These are phyloP conservation scores for Phytophthora cryptogea DNA, from an alignment of 352 stramenopile species.

Conservation along the genomic window DNA sequence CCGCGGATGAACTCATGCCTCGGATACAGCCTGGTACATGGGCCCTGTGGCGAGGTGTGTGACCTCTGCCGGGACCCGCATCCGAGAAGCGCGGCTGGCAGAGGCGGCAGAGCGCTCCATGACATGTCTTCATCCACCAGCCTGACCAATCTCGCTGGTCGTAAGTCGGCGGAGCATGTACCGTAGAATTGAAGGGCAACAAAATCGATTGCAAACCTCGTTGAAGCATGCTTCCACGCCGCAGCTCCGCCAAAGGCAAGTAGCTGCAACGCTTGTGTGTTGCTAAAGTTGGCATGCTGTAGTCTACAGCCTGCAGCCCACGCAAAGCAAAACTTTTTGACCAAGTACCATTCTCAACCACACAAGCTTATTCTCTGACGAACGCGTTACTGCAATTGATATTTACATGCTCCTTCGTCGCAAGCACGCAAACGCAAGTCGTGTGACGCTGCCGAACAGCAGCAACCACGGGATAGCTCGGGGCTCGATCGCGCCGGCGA, in stretches of 20 bases:
- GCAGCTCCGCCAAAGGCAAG: background rate
- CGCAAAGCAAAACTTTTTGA: background rate
- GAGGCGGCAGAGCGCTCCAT: background rate
- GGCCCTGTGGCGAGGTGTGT: too few relatives aligned
- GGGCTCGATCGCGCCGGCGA: too few relatives aligned
- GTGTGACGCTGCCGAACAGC: too few relatives aligned
- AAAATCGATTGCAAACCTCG: background rate
- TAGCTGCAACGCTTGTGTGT: background rate
- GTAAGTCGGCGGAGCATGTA: constrained; percentile 8
- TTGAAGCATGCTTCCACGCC: too few relatives aligned
- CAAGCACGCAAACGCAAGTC: too few relatives aligned
- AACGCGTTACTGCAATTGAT: too few relatives aligned
- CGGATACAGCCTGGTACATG: too few relatives aligned
- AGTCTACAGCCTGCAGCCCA: too few relatives aligned
- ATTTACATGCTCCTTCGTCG: too few relatives aligned
- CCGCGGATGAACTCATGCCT: too few relatives aligned
- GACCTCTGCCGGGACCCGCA: background rate
- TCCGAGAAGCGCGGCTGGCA: background rate
- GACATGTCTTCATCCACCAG: too few relatives aligned
- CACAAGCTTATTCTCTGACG: background rate
- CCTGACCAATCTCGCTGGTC: constrained; percentile 13
- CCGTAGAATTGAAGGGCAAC: constrained; percentile 17
- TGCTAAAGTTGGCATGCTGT: background rate
- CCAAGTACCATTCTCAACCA: background rate
- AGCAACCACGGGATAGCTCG: too few relatives aligned